Conservation (phyloP, 2,329 filamentous ascomycete species). For the Orbilia ellipsospora region DNA sequence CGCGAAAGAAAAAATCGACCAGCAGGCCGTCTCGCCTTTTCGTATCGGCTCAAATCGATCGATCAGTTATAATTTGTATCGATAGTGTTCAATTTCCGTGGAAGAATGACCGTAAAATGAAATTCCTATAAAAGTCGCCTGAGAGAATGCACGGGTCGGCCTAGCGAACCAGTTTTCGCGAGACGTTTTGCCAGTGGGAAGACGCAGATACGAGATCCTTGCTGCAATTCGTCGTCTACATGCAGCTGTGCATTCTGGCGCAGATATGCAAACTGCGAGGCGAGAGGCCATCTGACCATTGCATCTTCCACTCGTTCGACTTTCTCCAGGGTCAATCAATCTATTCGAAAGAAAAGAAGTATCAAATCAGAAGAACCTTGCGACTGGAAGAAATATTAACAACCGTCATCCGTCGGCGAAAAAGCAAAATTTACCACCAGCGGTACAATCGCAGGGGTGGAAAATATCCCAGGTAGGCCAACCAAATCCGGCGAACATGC, state of each 20-base stretch:
- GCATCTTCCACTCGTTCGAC: conserved; percentile 18
- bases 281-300: conserved; percentile 38
- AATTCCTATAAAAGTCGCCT: background rate
- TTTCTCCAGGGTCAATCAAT: conserved; percentile 13
- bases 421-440: conserved; percentile 39
- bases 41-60: background rate
- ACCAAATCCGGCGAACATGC: conserved; percentile 46
- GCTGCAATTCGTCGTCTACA: conserved; percentile 27
- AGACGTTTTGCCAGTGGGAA: background rate
- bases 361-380: background rate
- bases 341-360: conserved; percentile 1
- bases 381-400: too few species aligned
- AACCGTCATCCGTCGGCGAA: conserved; percentile 5
- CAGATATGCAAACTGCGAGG: conserved; percentile 25
- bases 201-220: conserved; percentile 16
- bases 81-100: background rate
- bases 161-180: background rate
- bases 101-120: background rate
- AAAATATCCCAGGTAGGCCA: conserved; percentile 10
- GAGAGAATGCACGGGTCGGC: conserved; percentile 19
- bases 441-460: background rate
- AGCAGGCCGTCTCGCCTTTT: background rate
- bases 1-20: too few species aligned
- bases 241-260: conserved; percentile 3
- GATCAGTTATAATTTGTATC: background rate